These are phyloP conservation scores for Flaveria brownii DNA, from an alignment of 129 eudicot species.

Conservation along the genomic window DNA sequence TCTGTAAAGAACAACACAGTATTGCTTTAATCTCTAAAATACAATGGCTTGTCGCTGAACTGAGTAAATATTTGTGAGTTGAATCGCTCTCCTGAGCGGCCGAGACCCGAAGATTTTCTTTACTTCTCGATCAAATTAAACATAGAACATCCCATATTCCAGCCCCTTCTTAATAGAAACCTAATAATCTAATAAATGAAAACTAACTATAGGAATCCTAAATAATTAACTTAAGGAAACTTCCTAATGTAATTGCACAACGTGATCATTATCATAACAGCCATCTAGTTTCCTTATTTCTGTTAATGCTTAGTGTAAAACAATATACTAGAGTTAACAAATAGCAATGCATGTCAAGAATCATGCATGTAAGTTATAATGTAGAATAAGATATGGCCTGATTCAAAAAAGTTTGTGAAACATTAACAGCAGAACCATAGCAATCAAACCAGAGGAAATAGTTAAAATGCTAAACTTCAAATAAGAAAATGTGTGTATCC, in stretches of 20 bases:
- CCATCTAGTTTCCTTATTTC: constrained; percentile 17
- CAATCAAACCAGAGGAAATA: background rate
- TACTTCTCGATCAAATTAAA: constrained; percentile 13
- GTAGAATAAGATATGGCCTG: background rate
- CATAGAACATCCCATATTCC: constrained; percentile 2
- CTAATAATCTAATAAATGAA: constrained; percentile 16
- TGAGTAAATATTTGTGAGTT: background rate
- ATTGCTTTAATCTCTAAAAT: background rate
- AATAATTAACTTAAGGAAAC: constrained; percentile 13
- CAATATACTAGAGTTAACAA: constrained; percentile 8
- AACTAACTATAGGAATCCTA: constrained; percentile 10
- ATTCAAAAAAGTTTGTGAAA: background rate
- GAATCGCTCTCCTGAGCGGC: constrained; percentile 1
- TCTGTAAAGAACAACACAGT: background rate
- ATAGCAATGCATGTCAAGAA: background rate
- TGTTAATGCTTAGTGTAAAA: background rate
- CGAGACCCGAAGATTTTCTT: background rate
- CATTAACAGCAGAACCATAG: background rate
- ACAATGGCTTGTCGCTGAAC: background rate
- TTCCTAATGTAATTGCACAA: constrained; percentile 10
- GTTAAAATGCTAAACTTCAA: background rate
- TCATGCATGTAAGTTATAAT: constrained; percentile 1
- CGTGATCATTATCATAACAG: background rate
- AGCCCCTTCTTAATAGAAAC: background rate
- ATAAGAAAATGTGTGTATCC: background rate